phyloP scores from a whole-genome alignment of 2,329 filamentous ascomycete species.

The Colletotrichum musae region DNA sequence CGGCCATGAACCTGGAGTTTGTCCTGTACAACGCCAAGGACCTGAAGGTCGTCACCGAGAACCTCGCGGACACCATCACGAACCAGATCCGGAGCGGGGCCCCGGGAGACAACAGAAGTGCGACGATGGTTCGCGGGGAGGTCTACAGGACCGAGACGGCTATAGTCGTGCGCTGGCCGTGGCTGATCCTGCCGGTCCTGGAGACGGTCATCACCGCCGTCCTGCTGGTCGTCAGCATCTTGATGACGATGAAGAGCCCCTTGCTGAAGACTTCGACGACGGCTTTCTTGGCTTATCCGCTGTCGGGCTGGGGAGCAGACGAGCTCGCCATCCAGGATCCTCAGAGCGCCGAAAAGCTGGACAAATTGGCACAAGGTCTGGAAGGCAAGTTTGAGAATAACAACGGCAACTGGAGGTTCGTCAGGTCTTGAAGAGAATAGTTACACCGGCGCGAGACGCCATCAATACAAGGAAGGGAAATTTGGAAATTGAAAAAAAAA shows the following conservation, averaged over 20 bases:
- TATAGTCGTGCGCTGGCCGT: conserved; percentile 50
- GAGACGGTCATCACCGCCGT: conserved; percentile 42
- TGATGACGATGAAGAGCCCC: background rate
- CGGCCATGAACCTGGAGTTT: conserved; percentile 2
- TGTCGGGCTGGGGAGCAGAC: conserved; percentile 4
- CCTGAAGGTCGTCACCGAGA: conserved; percentile 23
- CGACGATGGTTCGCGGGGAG: conserved; percentile 39
- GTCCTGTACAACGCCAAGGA: conserved; percentile 34
- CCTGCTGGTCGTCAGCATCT: conserved; percentile 43
- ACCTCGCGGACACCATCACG: conserved; percentile 38
- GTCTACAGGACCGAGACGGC: conserved; percentile 46
- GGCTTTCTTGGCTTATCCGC: background rate
- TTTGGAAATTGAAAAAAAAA: too few relatives aligned
- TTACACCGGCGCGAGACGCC: too few relatives aligned
- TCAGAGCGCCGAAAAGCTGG: conserved; percentile 11
- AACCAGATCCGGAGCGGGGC: conserved; percentile 40
- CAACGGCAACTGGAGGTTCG: background rate
- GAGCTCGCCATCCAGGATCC: background rate
- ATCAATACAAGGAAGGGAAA: too few relatives aligned
- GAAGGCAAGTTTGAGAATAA: background rate
- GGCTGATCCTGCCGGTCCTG: conserved; percentile 47
- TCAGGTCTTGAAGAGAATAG: background rate
- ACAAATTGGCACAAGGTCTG: background rate
- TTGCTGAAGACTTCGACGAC: background rate
- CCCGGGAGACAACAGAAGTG: conserved; percentile 39